Conservation (phyloP, 441 rosid species). For the Pelargonium fulgidum region DNA sequence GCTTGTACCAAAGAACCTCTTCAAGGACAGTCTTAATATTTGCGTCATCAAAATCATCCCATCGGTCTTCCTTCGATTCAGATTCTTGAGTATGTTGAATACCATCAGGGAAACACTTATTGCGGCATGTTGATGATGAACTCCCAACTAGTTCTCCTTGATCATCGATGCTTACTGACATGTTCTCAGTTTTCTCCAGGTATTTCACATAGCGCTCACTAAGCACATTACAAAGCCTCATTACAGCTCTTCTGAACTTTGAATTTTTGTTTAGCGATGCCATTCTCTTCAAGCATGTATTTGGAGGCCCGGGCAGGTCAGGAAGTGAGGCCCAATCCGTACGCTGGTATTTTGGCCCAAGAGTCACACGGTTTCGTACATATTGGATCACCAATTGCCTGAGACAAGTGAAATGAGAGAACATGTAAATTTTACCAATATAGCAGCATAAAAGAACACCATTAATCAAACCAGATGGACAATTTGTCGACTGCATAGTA, state of each 20-base stretch:
- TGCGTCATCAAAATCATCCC: constrained; percentile 83
- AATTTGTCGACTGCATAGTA: constrained; percentile 5
- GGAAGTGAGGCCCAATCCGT: constrained; percentile 65
- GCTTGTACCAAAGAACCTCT: constrained; percentile 66
- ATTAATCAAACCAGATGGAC: constrained; percentile 14
- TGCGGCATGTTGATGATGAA: constrained; percentile 23
- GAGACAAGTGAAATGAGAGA: constrained; percentile 18
- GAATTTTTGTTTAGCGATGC: constrained; percentile 46
- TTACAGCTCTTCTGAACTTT: constrained; percentile 59
- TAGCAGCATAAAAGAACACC: constrained; percentile 11
- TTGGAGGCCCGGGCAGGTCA: constrained; percentile 66
- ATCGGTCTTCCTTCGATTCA: constrained; percentile 42
- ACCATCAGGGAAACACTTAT: constrained; percentile 19
- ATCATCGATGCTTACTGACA: constrained; percentile 16
- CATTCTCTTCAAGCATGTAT: constrained; percentile 64
- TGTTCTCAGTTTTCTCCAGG: constrained; percentile 46
- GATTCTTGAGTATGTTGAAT: constrained; percentile 34
- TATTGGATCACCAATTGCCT: constrained; percentile 83
- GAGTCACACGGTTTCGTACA: constrained; percentile 62
- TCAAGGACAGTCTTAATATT: constrained; percentile 52
- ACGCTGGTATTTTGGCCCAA: constrained; percentile 80
- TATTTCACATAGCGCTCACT: constrained; percentile 62
- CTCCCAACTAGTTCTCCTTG: constrained; percentile 33
- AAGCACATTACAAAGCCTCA: constrained; percentile 79
- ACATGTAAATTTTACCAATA: background rate